Percentiles rank a stretch among this genome's conserved stretches.
Conservation (phyloP, 768 basidiomycete genomes). For the Leccinum subgranulosum region DNA sequence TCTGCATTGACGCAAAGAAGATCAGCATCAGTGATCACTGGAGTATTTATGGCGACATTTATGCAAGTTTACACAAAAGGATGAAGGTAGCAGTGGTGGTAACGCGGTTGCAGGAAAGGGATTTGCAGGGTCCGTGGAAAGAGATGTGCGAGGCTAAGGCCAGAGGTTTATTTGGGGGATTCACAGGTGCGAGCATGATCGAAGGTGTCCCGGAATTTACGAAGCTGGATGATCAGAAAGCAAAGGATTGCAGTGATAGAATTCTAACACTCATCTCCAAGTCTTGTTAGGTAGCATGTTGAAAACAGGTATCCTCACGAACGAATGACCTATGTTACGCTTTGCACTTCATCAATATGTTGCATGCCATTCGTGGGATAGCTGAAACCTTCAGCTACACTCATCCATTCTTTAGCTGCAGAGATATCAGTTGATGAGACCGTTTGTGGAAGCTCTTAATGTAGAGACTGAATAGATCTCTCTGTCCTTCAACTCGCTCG, state of each 20-base stretch:
- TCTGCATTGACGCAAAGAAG: slow-evolving; percentile 23
- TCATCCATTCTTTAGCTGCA: too few relatives aligned
- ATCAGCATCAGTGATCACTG: slow-evolving; percentile 12
- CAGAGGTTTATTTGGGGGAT: slow-evolving; percentile 1
- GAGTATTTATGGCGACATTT: slow-evolving; percentile 22
- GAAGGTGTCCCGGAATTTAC: slow-evolving; percentile 21
- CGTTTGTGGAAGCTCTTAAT: too few relatives aligned
- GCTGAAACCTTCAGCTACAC: too few relatives aligned
- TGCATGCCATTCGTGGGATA: neutral
- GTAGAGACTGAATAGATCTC: too few relatives aligned
- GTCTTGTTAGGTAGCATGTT: neutral
- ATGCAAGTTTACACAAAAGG: slow-evolving; percentile 13
- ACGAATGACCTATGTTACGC: neutral
- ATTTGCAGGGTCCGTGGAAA: slow-evolving; percentile 15
- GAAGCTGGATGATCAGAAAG: slow-evolving; percentile 9
- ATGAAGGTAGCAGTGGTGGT: slow-evolving; percentile 18
- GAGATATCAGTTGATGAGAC: too few relatives aligned
- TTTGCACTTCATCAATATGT: neutral
- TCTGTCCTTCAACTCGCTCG: too few relatives aligned
- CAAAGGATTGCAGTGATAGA: slow-evolving; percentile 19
- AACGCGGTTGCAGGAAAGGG: slow-evolving; percentile 11
- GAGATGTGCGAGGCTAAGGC: slow-evolving; percentile 10
- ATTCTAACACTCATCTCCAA: slow-evolving; percentile 17
- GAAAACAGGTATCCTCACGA: neutral
- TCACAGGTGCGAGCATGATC: slow-evolving; percentile 15